A percentile compares a stretch with the other conserved stretches of the same genome.
phyloP scores from a whole-genome alignment of 2,329 filamentous ascomycete species.

The Stagonosporopsis cucurbitacearum region DNA sequence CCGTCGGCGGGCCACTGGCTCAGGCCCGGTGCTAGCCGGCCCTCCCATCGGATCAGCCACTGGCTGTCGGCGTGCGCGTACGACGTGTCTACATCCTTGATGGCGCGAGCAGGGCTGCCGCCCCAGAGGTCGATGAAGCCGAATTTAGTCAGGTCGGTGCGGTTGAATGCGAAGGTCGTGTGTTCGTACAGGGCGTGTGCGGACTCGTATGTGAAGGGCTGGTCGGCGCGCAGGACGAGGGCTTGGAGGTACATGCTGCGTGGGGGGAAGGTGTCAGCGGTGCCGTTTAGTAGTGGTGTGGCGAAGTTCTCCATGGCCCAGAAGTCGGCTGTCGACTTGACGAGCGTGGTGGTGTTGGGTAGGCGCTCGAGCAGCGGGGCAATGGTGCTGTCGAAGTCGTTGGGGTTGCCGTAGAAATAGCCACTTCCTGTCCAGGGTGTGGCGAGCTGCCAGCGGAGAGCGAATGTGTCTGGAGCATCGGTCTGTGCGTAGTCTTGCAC shows the following conservation, averaged over 20 bases:
- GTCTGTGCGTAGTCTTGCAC: slow-evolving; percentile 25
- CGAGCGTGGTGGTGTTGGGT: slow-evolving; percentile 19
- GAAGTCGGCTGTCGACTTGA: slow-evolving; percentile 18
- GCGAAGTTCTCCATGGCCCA: slow-evolving; percentile 23
- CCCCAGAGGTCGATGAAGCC: slow-evolving; percentile 28
- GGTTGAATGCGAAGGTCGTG: slow-evolving; percentile 22
- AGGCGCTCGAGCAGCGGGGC: slow-evolving; percentile 20
- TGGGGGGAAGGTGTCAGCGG: slow-evolving; percentile 17
- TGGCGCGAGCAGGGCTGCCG: slow-evolving; percentile 5
- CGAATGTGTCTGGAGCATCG: slow-evolving; percentile 25
- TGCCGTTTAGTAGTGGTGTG: slow-evolving; percentile 16
- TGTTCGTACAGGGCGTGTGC: slow-evolving; percentile 18
- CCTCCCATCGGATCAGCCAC: slow-evolving; percentile 24
- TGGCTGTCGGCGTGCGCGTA: slow-evolving; percentile 20
- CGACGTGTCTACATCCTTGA: slow-evolving; percentile 15
- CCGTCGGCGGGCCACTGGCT: slow-evolving; percentile 20
- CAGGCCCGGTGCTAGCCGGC: slow-evolving; percentile 1
- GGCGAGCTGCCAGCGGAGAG: slow-evolving; percentile 26
- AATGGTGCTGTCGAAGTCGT: slow-evolving; percentile 22
- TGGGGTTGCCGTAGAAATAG: slow-evolving; percentile 25
- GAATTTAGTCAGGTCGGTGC: slow-evolving; percentile 21
- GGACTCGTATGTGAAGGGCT: slow-evolving; percentile 20
- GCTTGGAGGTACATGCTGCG: slow-evolving; percentile 26
- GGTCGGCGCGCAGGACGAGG: slow-evolving; percentile 19
- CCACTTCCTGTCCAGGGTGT: slow-evolving; percentile 21